A percentile compares a stretch with the other conserved stretches of the same genome.
phyloP scores from a whole-genome alignment of 805 yeast species.

The Yamadazyma scolyti region DNA sequence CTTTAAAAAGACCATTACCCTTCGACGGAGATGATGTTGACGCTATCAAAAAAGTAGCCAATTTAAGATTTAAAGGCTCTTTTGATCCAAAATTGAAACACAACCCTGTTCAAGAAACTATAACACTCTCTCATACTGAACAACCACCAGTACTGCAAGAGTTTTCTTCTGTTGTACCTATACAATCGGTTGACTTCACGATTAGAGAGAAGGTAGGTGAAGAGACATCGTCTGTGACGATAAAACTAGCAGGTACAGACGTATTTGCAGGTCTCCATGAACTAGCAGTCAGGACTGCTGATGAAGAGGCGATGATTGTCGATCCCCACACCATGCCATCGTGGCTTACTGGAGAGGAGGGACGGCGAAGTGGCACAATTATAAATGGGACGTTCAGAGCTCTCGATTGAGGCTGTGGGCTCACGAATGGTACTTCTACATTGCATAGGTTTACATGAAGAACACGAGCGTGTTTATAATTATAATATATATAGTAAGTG shows the following conservation, averaged over 20 bases:
- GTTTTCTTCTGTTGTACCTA: constrained; percentile 55
- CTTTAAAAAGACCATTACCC: constrained; percentile 15
- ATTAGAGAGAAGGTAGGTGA: constrained; percentile 27
- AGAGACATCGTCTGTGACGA: constrained; percentile 18
- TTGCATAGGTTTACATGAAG: no score
- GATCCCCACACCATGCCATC: constrained; percentile 61
- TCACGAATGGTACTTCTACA: no score
- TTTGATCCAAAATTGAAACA: constrained; percentile 26
- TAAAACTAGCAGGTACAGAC: constrained; percentile 60
- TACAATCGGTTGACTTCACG: constrained; percentile 47
- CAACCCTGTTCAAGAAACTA: constrained; percentile 32
- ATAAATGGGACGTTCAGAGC: constrained; percentile 16
- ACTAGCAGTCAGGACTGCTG: constrained; percentile 37
- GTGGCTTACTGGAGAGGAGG: constrained; percentile 79
- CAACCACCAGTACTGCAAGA: no score
- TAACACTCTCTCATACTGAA: no score
- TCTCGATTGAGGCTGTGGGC: no score
- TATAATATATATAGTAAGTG: no score
- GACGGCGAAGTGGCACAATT: constrained; percentile 44
- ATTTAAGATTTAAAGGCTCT: constrained; percentile 61
- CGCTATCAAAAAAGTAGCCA: constrained; percentile 41
- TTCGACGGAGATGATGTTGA: constrained; percentile 1
- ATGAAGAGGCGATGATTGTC: constrained; percentile 33
- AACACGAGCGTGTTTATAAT: no score
- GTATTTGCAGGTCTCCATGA: constrained; percentile 78